Evolutionary conservation across 345 rosid genomes (phyloP).

Genomic region (Syzygium jambos): DNA sequence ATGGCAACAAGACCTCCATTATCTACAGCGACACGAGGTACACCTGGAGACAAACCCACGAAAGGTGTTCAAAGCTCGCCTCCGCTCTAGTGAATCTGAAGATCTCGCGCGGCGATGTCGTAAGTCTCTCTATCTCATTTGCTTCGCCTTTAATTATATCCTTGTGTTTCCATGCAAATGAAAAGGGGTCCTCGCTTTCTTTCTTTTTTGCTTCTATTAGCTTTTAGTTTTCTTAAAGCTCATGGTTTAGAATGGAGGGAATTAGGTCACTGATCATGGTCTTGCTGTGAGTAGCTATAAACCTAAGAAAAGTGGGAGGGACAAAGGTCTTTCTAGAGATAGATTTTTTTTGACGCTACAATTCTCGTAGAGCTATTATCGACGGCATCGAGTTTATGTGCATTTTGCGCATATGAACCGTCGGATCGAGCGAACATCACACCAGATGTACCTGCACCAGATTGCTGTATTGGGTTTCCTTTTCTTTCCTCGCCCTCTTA

Average conservation of each 20-base stretch:
- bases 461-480: background rate
- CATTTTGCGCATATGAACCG: fast-evolving
- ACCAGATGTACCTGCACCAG: background rate
- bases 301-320: background rate
- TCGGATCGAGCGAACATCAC: background rate
- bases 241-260: background rate
- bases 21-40: slow-evolving; percentile 35
- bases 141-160: background rate
- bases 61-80: slow-evolving; percentile 56
- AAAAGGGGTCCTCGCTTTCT: background rate
- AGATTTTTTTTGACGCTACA: background rate
- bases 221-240: background rate
- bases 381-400: background rate
- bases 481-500: background rate
- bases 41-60: slow-evolving; percentile 56
- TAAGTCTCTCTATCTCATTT: slow-evolving; percentile 10
- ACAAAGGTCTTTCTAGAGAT: background rate
- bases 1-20: slow-evolving; percentile 34
- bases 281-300: background rate
- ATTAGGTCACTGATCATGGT: background rate
- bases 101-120: slow-evolving; percentile 39
- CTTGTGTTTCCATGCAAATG: background rate
- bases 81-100: slow-evolving; percentile 43
- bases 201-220: background rate
- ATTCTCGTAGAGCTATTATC: background rate